Evolutionary conservation across 2,329 filamentous ascomycete genomes (phyloP).

Genomic region (Metarhizium rileyi): DNA sequence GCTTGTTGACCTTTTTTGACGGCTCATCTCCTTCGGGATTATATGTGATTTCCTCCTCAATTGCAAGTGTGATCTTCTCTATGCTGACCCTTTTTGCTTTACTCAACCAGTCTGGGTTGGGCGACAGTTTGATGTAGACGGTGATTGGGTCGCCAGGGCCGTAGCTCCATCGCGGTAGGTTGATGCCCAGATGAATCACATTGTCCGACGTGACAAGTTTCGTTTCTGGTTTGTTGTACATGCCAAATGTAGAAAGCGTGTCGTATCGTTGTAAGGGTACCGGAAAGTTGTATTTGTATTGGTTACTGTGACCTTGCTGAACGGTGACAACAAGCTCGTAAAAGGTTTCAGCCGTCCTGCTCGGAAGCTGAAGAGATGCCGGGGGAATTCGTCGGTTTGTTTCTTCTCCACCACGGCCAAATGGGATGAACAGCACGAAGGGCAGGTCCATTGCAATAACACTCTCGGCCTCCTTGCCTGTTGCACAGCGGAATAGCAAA

Average conservation of each 20-base stretch:
- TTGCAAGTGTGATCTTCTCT: conserved; percentile 83
- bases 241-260: conserved; percentile 94
- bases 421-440: conserved; percentile 95
- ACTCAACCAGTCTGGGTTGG: conserved; percentile 81
- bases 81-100: conserved; percentile 91
- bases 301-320: conserved; percentile 77
- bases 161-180: conserved; percentile 91
- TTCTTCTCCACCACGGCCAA: conserved; percentile 83
- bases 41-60: conserved; percentile 98
- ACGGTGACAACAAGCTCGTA: conserved; percentile 96
- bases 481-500: conserved; percentile 76
- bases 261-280: conserved; percentile 90
- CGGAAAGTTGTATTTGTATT: conserved; percentile 85
- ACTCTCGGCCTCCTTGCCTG: conserved; percentile 76
- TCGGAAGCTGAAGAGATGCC: conserved; percentile 80
- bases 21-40: conserved; percentile 97
- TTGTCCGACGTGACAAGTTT: conserved; percentile 82
- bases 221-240: conserved; percentile 95
- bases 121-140: conserved; percentile 88
- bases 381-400: conserved; percentile 83
- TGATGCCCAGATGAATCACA: conserved; percentile 83
- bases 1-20: conserved; percentile 75
- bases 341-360: conserved; percentile 89
- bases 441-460: conserved; percentile 95
- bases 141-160: conserved; percentile 91